Evolutionary conservation across 2,329 filamentous ascomycete genomes (phyloP).

Genomic region (Fusarium bulbicola): DNA sequence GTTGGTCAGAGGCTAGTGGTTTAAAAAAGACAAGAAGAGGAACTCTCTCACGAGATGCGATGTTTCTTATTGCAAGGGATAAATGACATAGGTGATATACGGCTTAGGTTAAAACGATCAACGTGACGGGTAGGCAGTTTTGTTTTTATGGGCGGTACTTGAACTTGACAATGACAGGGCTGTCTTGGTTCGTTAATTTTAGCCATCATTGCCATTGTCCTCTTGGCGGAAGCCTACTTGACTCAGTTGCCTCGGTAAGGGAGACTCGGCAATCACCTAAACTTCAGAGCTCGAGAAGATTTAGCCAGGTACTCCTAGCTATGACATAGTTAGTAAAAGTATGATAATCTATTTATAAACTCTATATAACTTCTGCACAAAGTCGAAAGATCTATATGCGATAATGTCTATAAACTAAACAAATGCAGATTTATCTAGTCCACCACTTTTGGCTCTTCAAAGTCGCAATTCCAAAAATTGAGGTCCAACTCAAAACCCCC

Average conservation of each 20-base stretch:
- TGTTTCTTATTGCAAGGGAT: not conserved
- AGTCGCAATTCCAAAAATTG: not conserved
- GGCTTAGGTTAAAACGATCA: no score
- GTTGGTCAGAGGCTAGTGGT: no score
- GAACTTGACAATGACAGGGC: not conserved
- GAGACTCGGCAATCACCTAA: not conserved
- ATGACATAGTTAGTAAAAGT: not conserved
- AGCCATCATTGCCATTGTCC: not conserved
- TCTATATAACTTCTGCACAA: rapidly evolving
- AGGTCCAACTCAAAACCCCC: not conserved
- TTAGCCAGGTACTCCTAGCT: not conserved
- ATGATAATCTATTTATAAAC: not conserved
- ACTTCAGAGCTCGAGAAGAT: rapidly evolving
- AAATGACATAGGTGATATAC: not conserved
- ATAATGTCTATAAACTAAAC: not conserved
- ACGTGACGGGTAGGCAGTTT: no score
- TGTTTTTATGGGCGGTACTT: no score
- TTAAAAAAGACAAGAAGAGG: not conserved
- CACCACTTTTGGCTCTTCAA: not conserved
- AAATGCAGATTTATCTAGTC: not conserved
- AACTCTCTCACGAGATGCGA: not conserved
- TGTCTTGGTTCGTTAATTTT: not conserved
- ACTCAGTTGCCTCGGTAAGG: not conserved
- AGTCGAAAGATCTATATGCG: not conserved
- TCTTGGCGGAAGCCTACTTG: not conserved